phyloP scores from a whole-genome alignment of 805 yeast genomes.

The Torulaspora delbrueckii region DNA sequence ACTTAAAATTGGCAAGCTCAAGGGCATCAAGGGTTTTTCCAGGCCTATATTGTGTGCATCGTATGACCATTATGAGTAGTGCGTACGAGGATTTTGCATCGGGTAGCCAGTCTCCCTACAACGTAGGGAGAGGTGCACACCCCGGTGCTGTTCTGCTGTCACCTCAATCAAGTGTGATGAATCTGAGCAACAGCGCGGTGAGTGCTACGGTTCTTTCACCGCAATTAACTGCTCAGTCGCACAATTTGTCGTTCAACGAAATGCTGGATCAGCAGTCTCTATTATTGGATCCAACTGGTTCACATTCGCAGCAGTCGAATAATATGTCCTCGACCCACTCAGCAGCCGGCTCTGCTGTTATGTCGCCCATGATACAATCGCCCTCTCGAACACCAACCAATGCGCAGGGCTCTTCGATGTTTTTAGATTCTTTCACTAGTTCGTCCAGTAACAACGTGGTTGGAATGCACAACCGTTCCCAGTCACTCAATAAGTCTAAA shows the following conservation, averaged over 20 bases:
- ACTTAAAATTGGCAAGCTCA: not conserved
- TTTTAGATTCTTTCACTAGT: conserved; percentile 22
- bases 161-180: conserved; percentile 29
- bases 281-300: conserved; percentile 14
- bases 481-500: conserved; percentile 7
- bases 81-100: conserved; percentile 24
- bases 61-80: conserved; percentile 12
- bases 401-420: conserved; percentile 17
- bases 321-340: conserved; percentile 12
- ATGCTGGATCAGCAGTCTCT: conserved; percentile 24
- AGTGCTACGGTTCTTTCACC: conserved; percentile 17
- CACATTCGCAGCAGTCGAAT: conserved; percentile 11
- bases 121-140: conserved; percentile 32
- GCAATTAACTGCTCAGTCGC: conserved; percentile 13
- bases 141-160: conserved; percentile 41
- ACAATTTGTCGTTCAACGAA: conserved; percentile 21
- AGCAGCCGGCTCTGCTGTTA: conserved; percentile 32
- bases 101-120: conserved; percentile 30
- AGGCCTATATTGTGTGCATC: not conserved
- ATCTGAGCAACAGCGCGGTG: conserved; percentile 16
- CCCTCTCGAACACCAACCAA: conserved; percentile 14
- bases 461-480: conserved; percentile 10
- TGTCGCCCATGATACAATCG: conserved; percentile 25
- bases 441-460: conserved; percentile 17
- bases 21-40: not conserved